Base-by-base conservation (phyloP, 805 yeast genomes). In the Metschnikowia santaceciliae region DNA sequence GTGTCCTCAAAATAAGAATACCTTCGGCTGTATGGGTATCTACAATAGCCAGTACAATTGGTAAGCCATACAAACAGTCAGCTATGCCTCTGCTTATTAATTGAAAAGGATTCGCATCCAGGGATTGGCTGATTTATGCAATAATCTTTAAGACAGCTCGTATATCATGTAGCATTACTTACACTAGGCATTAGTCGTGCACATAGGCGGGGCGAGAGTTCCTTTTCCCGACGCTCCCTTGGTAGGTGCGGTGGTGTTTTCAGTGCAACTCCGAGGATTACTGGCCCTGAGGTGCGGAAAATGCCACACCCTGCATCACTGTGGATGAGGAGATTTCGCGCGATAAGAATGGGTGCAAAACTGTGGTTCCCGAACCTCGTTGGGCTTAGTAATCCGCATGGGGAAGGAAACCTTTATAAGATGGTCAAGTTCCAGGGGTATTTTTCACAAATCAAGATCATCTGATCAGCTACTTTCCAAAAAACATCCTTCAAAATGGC, bases 271-370 rank as follows among this genome's bases (percentile, higher is more conserved):
- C 30, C 45, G 46, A 32, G 14, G 13, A 14, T 11, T 20, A 15
- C 38, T 20, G 32, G 32, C 38, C 33, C 32, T 20, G n/a, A 15
- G 38, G 32, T 32, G 46, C 46, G 7, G 38, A 19, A 44, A 32
- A 17, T 23, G 40, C 47, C 41, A 44, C 47, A 36, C 47, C 33
- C 37, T 44, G 46, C 46, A 36, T 44, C 47, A 44, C 41, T 44
- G 47, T 44, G 47, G 47, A 44, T 44, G 40, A 44, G 47, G 17
- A 43, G 22, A 44, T 6, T 44, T 44, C 41, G 47, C 47, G 47
- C 47, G 34, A 44, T 44, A 17, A 23, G 44, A 32, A 48, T 49
- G 53, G 50, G 53, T 46, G 50, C 54, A 53, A 53, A 47, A 50
- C 51, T 52, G 57, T 54, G 55, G 55, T 35, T 23, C 32, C 42